Evolutionary conservation across 179 eudicot species (phyloP).

Genomic region (Beta macrorhiza): DNA sequence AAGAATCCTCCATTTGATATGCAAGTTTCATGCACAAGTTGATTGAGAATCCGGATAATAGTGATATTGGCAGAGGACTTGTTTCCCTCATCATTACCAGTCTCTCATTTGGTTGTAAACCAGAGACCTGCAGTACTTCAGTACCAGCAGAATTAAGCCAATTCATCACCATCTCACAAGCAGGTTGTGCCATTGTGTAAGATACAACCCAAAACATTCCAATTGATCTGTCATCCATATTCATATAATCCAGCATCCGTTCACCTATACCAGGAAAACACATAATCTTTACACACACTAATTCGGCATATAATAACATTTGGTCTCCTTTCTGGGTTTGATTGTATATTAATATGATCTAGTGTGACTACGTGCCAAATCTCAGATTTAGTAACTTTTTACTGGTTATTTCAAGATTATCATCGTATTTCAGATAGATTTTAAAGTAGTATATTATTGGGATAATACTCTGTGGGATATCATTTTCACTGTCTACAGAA

Average conservation of each 20-base stretch:
- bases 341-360: not conserved
- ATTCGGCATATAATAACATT: not conserved
- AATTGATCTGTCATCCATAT: constrained; percentile 77
- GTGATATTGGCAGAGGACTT: constrained; percentile 71
- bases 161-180: constrained; percentile 84
- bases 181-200: constrained; percentile 86
- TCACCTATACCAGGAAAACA: constrained; percentile 51
- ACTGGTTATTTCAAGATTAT: too few relatives aligned
- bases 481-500: not conserved
- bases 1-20: constrained; percentile 82
- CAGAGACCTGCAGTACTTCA: constrained; percentile 64
- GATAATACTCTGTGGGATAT: not conserved
- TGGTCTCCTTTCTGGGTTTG: not conserved
- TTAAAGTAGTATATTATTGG: not conserved
- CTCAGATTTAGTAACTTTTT: not conserved
- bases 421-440: not conserved
- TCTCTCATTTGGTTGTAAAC: constrained; percentile 75
- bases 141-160: constrained; percentile 87
- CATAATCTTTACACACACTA: not conserved
- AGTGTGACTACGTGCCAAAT: not conserved
- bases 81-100: constrained; percentile 83
- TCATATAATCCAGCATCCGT: constrained; percentile 76
- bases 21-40: constrained; percentile 74
- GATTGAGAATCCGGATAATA: constrained; percentile 83
- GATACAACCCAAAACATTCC: constrained; percentile 99